These are phyloP conservation scores for Syzygium syzygioides DNA, from an alignment of 441 rosid genomes.

Conservation along the genomic window DNA sequence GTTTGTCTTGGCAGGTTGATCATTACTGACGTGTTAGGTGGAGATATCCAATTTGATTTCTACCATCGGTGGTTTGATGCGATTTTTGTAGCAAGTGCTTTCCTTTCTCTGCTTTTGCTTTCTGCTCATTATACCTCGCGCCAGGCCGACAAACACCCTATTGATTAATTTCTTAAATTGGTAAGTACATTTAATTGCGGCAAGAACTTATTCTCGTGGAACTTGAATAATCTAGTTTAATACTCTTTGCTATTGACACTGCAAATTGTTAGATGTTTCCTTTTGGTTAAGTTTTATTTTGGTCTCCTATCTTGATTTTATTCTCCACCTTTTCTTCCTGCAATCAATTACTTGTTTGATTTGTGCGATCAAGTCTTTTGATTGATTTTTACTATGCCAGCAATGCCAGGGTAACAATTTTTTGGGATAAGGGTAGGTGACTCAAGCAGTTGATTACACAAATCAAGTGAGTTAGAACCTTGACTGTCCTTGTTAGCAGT, in stretches of 20 bases:
- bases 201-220: not conserved
- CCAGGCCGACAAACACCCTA: slow-evolving; percentile 91
- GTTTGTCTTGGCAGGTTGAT: slow-evolving; percentile 63
- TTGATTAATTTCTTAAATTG: slow-evolving; percentile 40
- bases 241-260: not conserved
- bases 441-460: not conserved
- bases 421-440: not conserved
- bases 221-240: not conserved
- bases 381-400: not conserved
- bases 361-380: not conserved
- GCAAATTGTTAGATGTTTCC: not conserved
- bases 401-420: not conserved
- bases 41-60: slow-evolving; percentile 97
- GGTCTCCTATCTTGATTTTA: not conserved
- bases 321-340: not conserved
- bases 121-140: slow-evolving; percentile 98
- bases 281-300: not conserved
- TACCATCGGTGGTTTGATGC: slow-evolving; percentile 99
- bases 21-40: slow-evolving; percentile 93
- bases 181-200: not conserved
- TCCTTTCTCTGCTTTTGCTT: slow-evolving; percentile 86
- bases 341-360: not conserved
- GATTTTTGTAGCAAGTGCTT: slow-evolving; percentile 94
- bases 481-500: not conserved
- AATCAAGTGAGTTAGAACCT: not conserved